Base-by-base conservation (phyloP, 1,284 basidiomycete genomes). In the Sparassis latifolia region DNA sequence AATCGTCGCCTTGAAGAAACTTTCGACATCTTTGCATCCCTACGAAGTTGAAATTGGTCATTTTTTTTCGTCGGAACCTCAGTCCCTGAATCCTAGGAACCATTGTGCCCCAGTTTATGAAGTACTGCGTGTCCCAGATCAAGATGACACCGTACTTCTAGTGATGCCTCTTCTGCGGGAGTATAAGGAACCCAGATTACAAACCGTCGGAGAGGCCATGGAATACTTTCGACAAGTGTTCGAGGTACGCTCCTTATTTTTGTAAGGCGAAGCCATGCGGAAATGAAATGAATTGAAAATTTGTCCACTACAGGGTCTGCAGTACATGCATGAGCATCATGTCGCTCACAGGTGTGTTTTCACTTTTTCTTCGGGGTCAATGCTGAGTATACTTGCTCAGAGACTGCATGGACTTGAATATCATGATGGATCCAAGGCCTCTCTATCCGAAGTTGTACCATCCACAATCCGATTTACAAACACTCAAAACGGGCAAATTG, bases 371-470 rank as follows among this genome's bases (percentile, higher is more conserved):
- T 44, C 3, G 9, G 32, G 3, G 3, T n/a, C 30, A 32, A 39
- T 38, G 4, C 35, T 33, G 39, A 44, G 32, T 29, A 2, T 33
- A 37, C 1, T 29, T 20, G 2, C 10, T 3, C 33, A 76, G 75
- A 2, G 74, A 78, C 47, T 66, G 65, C 41, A 63, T 65, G 35
- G 10, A 31, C 4, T 42, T 57, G 10, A 73, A 73, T 48, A 60
- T 72, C 30, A 66, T 73, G 68, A 60, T 70, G 49, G 70, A 72
- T 48, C 60, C 66, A 0, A 45, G 44, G 10, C 45, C 52, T 12
- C 54, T 66, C 41, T 63, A 62, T 53, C 56, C 58, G 4, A 35
- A 62, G 9, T 54, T 55, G 27, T 69, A 58, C 42, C 68, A 71
- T 50, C 64, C 69, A 5, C 30, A 48, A 1, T 29, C 20, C 0